Base-by-base conservation (phyloP, 306 rosid genomes). In the Cucurbita argyrosperma region DNA sequence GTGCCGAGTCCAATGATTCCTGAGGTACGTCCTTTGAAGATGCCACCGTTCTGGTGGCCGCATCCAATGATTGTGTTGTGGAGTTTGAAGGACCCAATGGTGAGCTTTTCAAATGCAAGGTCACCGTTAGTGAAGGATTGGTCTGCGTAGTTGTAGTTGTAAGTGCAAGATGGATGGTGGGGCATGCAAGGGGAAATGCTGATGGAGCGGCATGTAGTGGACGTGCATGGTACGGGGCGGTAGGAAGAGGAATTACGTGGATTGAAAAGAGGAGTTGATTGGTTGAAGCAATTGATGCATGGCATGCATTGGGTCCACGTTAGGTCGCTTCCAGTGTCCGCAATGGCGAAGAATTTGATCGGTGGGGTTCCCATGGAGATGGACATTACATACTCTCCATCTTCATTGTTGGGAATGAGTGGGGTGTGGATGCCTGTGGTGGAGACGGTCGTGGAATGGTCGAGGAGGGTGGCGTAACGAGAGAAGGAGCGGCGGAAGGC, bases 241-340 rank as follows among this genome's bases (percentile, higher is more conserved):
- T 73, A 88, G 5, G 97, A 72, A 26, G 83, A 78, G 38, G 95
- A 90, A 1, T 30, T 13, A 0, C 0, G 1, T 2, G 92, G 90
- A 37, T 88, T 68, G 46, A 81, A 90, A 10, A 88, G 50, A 2
- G 84, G 84, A 0, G 54, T 79, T 16, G 15, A 72, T 76, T 90
- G 93, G 15, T 85, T 72, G 84, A 77, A 86, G 69, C 91, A 90
- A 4, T 67, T 7, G 5, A 10, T 42, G 65, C 91, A 88, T 14
- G 92, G 94, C 67, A 78, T 42, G 71, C 91, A 90, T 16, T 90
- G 96, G 2, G 84, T 80, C 95, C 92, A 88, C 0, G 71, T 85
- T 0, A 88, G 87, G 19, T 87, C 95, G 21, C 96, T 88, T 15
- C 96, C 95, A 0, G 88, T 87, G 63, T 90, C 96, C 0, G 79